Conservation (phyloP, 2,329 filamentous ascomycete genomes). For the Sclerotinia glacialis region DNA sequence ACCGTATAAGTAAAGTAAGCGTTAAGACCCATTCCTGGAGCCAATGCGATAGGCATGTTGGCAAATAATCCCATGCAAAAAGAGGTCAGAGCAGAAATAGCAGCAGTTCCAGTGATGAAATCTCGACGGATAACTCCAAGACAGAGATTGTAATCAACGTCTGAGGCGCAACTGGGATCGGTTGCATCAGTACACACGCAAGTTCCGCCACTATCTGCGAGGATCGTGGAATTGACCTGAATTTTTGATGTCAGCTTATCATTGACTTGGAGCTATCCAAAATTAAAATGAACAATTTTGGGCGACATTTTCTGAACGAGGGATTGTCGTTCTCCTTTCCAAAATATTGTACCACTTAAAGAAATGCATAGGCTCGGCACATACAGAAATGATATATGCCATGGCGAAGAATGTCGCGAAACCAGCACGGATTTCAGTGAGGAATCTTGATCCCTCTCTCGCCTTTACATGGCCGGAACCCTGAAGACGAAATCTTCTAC, state of each 20-base stretch:
- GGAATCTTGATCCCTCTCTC: conserved; percentile 65
- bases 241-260: conserved; percentile 44
- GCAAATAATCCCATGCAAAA: conserved; percentile 82
- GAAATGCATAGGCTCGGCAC: conserved; percentile 46
- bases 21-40: conserved; percentile 80
- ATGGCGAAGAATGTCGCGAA: conserved; percentile 69
- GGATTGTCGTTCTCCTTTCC: conserved; percentile 33
- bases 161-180: conserved; percentile 29
- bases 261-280: conserved; percentile 56
- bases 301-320: background rate
- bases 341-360: conserved; percentile 59
- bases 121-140: conserved; percentile 57
- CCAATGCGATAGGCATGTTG: conserved; percentile 69
- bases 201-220: conserved; percentile 61
- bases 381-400: conserved; percentile 71
- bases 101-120: conserved; percentile 79
- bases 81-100: conserved; percentile 73
- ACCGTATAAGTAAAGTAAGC: conserved; percentile 82
- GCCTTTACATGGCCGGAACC: conserved; percentile 66
- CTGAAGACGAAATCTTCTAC: conserved; percentile 75
- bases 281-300: background rate
- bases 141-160: conserved; percentile 42
- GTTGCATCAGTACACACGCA: conserved; percentile 56
- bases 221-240: conserved; percentile 41
- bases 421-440: conserved; percentile 80